phyloP scores from a whole-genome alignment of 2,329 filamentous ascomycete species.

The Sporothrix globosa region DNA sequence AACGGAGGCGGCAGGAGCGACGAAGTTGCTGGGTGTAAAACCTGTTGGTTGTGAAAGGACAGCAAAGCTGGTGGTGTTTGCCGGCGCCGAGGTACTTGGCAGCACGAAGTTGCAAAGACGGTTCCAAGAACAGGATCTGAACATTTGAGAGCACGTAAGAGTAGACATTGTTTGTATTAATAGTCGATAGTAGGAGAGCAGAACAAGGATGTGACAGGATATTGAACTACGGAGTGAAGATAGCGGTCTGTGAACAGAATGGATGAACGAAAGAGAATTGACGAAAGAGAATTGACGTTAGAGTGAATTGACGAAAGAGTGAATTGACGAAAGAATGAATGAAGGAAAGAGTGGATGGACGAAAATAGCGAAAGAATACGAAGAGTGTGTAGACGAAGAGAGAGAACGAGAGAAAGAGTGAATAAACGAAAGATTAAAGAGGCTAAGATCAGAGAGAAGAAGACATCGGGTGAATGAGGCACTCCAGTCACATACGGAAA shows the following conservation, averaged over 20 bases:
- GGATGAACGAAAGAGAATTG: too few relatives aligned
- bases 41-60: not conserved
- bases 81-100: not conserved
- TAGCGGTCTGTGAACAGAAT: not conserved
- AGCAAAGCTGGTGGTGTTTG: slow-evolving; percentile 2
- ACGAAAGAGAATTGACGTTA: not conserved
- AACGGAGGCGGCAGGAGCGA: not conserved
- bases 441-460: too few relatives aligned
- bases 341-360: not conserved
- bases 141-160: not conserved
- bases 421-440: too few relatives aligned
- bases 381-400: not conserved
- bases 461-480: too few relatives aligned
- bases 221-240: not conserved
- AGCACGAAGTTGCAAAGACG: slow-evolving; percentile 13
- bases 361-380: not conserved
- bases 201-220: not conserved
- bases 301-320: not conserved
- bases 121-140: not conserved
- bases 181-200: not conserved
- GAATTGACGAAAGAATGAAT: too few relatives aligned
- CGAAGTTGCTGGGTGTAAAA: too few relatives aligned
- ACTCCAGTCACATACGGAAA: too few relatives aligned
- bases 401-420: too few relatives aligned
- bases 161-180: not conserved